A percentile compares a stretch with the other conserved stretches of the same genome.
phyloP scores from a whole-genome alignment of 2,329 filamentous ascomycete species.

The Madurella mycetomatis region DNA sequence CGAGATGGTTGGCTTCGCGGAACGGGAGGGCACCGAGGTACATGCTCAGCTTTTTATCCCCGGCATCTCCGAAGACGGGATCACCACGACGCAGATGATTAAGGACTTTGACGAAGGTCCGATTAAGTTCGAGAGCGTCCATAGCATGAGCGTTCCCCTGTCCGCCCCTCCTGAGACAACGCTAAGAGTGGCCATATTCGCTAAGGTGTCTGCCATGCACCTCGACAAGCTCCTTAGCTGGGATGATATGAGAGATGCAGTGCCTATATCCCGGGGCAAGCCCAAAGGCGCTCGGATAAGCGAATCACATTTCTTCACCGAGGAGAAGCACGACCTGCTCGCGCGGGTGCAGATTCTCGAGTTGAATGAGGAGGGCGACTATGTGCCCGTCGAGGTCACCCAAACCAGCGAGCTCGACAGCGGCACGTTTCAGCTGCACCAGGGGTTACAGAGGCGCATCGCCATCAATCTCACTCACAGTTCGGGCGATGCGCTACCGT shows the following conservation, averaged over 20 bases:
- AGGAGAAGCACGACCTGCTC: constrained; percentile 92
- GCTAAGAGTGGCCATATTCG: constrained; percentile 84
- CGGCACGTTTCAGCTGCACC: constrained; percentile 93
- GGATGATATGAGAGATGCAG: constrained; percentile 92
- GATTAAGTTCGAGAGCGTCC: constrained; percentile 92
- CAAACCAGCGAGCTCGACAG: constrained; percentile 77
- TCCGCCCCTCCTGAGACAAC: constrained; percentile 69
- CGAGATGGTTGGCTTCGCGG: constrained; percentile 88
- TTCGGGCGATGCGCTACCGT: constrained; percentile 81
- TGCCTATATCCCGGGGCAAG: constrained; percentile 53
- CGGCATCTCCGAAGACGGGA: constrained; percentile 81
- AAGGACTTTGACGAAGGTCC: constrained; percentile 88
- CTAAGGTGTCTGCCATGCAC: constrained; percentile 87
- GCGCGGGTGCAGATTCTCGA: constrained; percentile 85
- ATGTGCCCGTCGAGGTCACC: constrained; percentile 86
- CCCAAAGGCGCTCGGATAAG: constrained; percentile 66
- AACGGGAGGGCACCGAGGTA: constrained; percentile 91
- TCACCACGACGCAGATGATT: constrained; percentile 93
- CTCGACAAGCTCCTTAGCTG: constrained; percentile 95
- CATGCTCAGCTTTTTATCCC: constrained; percentile 97
- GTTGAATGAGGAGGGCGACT: constrained; percentile 84
- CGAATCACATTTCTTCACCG: constrained; percentile 87
- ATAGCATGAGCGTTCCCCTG: constrained; percentile 92
- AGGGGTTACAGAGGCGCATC: constrained; percentile 85
- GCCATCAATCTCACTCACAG: constrained; percentile 86